Conservation (phyloP, 352 stramenopile species). For the Phytophthora ramorum region DNA sequence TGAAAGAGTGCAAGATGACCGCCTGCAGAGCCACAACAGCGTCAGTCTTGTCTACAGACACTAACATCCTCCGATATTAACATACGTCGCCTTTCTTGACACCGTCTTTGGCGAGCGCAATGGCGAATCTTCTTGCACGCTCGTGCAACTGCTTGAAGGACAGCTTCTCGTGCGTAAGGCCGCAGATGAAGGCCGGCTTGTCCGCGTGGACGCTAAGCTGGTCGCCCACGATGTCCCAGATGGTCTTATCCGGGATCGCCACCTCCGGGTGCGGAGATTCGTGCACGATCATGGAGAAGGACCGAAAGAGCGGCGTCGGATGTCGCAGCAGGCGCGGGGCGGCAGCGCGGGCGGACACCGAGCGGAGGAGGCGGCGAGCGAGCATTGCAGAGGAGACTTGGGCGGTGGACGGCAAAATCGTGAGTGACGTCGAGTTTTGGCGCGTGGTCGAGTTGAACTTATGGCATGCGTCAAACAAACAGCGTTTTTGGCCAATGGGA, state of each 20-base stretch:
- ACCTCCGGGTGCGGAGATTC: slow-evolving; percentile 58
- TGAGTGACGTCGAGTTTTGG: slow-evolving; percentile 15
- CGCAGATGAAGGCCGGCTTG: slow-evolving; percentile 61
- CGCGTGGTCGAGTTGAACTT: slow-evolving; percentile 22
- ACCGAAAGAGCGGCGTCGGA: slow-evolving; percentile 26
- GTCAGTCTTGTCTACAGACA: neutral
- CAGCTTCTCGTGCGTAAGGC: slow-evolving; percentile 55
- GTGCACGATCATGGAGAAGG: slow-evolving; percentile 63
- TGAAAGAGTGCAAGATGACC: slow-evolving; percentile 71
- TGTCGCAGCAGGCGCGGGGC: slow-evolving; percentile 6
- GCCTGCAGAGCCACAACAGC: slow-evolving; percentile 33
- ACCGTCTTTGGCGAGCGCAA: slow-evolving; percentile 49
- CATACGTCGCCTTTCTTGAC: slow-evolving; percentile 58
- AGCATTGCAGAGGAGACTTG: slow-evolving; percentile 31
- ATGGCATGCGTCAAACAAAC: slow-evolving; percentile 1
- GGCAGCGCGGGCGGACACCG: slow-evolving; percentile 18
- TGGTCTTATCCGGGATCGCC: slow-evolving; percentile 56
- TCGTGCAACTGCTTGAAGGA: slow-evolving; percentile 58
- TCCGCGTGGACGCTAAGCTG: slow-evolving; percentile 43
- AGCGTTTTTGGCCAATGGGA: slow-evolving; percentile 14
- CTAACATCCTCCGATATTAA: neutral
- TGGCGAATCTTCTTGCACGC: slow-evolving; percentile 45
- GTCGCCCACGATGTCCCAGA: slow-evolving; percentile 55
- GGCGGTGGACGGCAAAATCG: slow-evolving; percentile 5
- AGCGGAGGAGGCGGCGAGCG: slow-evolving; percentile 33